Evolutionary conservation across 2,329 filamentous ascomycete genomes (phyloP).

Genomic region (Penicillium freii): DNA sequence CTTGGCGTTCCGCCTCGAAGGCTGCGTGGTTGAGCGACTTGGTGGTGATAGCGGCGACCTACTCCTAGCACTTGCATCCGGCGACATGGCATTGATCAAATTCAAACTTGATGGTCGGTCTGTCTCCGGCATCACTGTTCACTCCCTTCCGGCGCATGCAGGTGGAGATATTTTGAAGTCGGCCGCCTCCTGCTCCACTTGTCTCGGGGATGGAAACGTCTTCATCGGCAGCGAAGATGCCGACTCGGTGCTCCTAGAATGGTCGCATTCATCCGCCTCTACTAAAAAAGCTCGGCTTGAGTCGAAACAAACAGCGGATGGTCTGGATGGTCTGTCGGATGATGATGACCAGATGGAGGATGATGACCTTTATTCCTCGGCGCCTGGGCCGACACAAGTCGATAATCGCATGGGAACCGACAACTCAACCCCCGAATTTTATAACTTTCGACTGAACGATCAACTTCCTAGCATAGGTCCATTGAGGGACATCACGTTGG

Average conservation of each 20-base stretch:
- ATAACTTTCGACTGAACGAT: slow-evolving; percentile 76
- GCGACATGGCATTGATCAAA: slow-evolving; percentile 69
- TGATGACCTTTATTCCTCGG: slow-evolving; percentile 50
- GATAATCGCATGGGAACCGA: slow-evolving; percentile 21
- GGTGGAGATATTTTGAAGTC: slow-evolving; percentile 63
- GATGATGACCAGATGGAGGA: slow-evolving; percentile 56
- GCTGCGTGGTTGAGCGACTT: slow-evolving; percentile 72
- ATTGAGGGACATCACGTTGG: slow-evolving; percentile 71
- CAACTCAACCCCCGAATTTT: slow-evolving; percentile 48
- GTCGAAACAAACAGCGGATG: slow-evolving; percentile 54
- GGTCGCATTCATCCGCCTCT: slow-evolving; percentile 65
- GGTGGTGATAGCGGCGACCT: slow-evolving; percentile 77
- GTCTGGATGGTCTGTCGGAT: slow-evolving; percentile 58
- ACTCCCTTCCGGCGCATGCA: slow-evolving; percentile 59
- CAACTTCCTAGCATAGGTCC: slow-evolving; percentile 74
- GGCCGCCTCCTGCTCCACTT: slow-evolving; percentile 66
- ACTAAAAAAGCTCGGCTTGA: slow-evolving; percentile 59
- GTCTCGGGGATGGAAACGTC: slow-evolving; percentile 65
- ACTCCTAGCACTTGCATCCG: slow-evolving; percentile 75
- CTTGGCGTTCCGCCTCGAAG: slow-evolving; percentile 75
- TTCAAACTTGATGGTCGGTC: slow-evolving; percentile 89
- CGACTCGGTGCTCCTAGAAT: slow-evolving; percentile 78
- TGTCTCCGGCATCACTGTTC: slow-evolving; percentile 80
- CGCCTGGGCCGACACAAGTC: slow-evolving; percentile 22
- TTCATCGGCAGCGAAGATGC: slow-evolving; percentile 84